These are phyloP conservation scores for Lachnellula suecica DNA, from an alignment of 2,329 filamentous ascomycete genomes.

Conservation along the genomic window DNA sequence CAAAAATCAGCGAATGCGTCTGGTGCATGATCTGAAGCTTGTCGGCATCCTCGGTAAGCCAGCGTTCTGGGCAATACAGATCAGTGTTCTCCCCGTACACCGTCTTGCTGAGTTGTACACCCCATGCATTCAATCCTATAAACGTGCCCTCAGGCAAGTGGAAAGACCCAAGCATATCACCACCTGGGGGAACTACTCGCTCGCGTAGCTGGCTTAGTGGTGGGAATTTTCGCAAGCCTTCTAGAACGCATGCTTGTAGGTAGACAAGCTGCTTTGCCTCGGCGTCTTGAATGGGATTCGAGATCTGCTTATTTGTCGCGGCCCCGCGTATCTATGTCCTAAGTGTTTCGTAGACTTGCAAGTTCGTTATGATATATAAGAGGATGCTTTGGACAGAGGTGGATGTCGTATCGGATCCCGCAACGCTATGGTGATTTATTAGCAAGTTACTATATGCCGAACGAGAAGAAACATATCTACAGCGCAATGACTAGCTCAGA, in stretches of 20 bases:
- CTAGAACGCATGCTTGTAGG: slow-evolving; percentile 48
- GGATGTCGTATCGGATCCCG: slow-evolving; percentile 46
- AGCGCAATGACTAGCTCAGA: too few species aligned
- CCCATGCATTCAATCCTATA: slow-evolving; percentile 33
- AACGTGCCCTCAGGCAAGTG: slow-evolving; percentile 40
- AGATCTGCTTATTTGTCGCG: slow-evolving; percentile 33
- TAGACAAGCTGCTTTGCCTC: not conserved
- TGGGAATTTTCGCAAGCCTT: slow-evolving; percentile 50
- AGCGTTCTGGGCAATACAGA: slow-evolving; percentile 48
- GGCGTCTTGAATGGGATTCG: not conserved
- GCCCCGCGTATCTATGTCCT: slow-evolving; percentile 33
- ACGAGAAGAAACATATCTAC: too few species aligned
- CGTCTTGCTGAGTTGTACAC: slow-evolving; percentile 39
- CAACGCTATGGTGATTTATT: slow-evolving; percentile 35
- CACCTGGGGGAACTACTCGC: slow-evolving; percentile 45
- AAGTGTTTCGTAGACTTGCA: slow-evolving; percentile 22
- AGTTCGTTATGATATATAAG: slow-evolving; percentile 42
- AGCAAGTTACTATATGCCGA: too few species aligned
- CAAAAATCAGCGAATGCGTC: too few species aligned
- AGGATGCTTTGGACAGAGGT: slow-evolving; percentile 46
- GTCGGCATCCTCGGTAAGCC: slow-evolving; percentile 36
- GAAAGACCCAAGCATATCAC: slow-evolving; percentile 40
- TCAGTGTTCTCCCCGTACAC: slow-evolving; percentile 50
- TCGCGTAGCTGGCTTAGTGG: slow-evolving; percentile 49
- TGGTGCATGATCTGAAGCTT: too few species aligned